Evolutionary conservation across 2,329 filamentous ascomycete genomes (phyloP).

Genomic region (Didymella pomorum): DNA sequence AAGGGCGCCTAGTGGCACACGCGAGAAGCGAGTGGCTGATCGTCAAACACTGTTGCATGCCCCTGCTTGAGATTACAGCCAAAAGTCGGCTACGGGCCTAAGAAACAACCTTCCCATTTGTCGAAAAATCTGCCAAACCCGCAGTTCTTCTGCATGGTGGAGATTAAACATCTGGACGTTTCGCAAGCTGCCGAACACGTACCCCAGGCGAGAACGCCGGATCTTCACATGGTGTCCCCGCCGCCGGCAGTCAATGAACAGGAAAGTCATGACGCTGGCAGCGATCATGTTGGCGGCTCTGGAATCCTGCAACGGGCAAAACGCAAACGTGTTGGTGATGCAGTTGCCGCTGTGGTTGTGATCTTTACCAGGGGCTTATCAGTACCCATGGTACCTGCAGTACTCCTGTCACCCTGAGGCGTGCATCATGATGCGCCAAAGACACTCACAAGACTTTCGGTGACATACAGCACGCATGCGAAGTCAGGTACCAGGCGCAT

Average conservation of each 20-base stretch:
- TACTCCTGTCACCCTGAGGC: constrained; percentile 1
- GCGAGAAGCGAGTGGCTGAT: constrained; percentile 44
- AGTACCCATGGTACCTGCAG: not conserved
- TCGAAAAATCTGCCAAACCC: constrained; percentile 12
- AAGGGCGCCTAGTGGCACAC: constrained; percentile 33
- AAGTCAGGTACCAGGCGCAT: constrained; percentile 10
- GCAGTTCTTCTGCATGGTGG: constrained; percentile 12
- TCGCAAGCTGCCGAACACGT: constrained; percentile 6
- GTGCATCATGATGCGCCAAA: constrained; percentile 3
- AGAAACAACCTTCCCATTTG: constrained; percentile 3
- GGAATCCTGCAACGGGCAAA: constrained; percentile 6
- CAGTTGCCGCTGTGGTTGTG: not conserved
- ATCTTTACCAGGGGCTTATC: not conserved
- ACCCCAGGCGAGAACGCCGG: constrained; percentile 7
- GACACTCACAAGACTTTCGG: not conserved
- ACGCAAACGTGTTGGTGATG: not conserved
- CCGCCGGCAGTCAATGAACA: constrained; percentile 12
- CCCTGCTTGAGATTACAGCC: constrained; percentile 40
- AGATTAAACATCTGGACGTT: constrained; percentile 15
- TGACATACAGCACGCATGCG: not conserved
- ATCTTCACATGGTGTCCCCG: constrained; percentile 21
- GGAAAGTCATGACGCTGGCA: constrained; percentile 9
- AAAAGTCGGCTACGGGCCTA: constrained; percentile 3
- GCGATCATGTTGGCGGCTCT: constrained; percentile 8
- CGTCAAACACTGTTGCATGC: constrained; percentile 40